Conservation (phyloP, 441 rosid species). For the Croton laevigatus region DNA sequence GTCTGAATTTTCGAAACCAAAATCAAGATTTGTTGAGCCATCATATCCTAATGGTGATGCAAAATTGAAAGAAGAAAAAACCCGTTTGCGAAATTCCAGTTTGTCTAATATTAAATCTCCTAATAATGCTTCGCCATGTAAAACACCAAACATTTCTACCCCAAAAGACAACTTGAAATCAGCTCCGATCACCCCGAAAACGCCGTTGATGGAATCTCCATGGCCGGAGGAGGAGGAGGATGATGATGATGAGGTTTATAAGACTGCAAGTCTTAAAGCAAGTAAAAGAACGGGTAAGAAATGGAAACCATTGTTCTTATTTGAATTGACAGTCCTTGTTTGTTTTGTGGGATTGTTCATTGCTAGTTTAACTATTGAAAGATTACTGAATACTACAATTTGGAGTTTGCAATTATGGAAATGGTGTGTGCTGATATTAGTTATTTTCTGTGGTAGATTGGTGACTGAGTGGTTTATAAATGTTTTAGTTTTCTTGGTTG, state of each 20-base stretch:
- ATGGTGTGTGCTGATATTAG: conserved; percentile 52
- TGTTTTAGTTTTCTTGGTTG: conserved; percentile 42
- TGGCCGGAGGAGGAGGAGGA: conserved; percentile 36
- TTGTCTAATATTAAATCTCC: conserved; percentile 32
- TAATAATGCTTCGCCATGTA: conserved; percentile 23
- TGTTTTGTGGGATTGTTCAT: conserved; percentile 41
- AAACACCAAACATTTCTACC: conserved; percentile 6
- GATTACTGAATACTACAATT: conserved; percentile 25
- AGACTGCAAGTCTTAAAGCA: conserved; percentile 39
- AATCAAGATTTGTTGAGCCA: conserved; percentile 51
- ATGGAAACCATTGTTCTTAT: conserved; percentile 30
- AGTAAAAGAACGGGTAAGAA: conserved; percentile 30
- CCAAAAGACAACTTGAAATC: conserved; percentile 30
- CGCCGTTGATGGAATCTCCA: conserved; percentile 37
- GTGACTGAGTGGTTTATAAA: conserved; percentile 44
- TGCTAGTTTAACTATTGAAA: conserved; percentile 49
- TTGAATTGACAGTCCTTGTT: conserved; percentile 42
- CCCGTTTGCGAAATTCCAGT: conserved; percentile 17
- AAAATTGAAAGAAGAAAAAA: conserved; percentile 29
- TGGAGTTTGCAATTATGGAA: conserved; percentile 61
- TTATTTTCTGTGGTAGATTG: conserved; percentile 50
- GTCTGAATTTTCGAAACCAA: conserved; percentile 48
- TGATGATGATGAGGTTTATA: conserved; percentile 55
- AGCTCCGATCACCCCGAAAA: conserved; percentile 47
- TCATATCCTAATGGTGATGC: conserved; percentile 28